phyloP scores from a whole-genome alignment of 495 filamentous ascomycete genomes.

The Penicillium daleae region DNA sequence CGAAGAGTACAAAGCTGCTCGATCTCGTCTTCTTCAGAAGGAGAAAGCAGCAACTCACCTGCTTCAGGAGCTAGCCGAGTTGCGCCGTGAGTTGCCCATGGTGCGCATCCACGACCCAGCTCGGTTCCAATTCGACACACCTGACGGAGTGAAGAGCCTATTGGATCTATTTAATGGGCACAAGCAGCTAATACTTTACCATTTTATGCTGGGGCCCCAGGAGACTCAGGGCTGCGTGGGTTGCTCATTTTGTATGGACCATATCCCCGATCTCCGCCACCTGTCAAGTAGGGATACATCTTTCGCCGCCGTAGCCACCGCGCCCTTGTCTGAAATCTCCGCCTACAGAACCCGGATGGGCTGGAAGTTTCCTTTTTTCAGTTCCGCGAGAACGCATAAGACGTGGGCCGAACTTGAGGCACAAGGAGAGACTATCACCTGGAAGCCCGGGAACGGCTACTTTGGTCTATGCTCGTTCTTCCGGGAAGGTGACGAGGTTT shows the following conservation, averaged over 20 bases:
- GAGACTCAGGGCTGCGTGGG: slow-evolving; percentile 39
- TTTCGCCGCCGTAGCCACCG: slow-evolving; percentile 41
- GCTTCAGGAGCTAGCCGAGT: slow-evolving; percentile 31
- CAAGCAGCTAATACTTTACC: slow-evolving; percentile 50
- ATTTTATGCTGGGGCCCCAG: slow-evolving; percentile 49
- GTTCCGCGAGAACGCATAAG: slow-evolving; percentile 29
- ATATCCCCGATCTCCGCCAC: slow-evolving; percentile 43
- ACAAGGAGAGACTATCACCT: slow-evolving; percentile 25
- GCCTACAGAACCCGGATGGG: slow-evolving; percentile 41
- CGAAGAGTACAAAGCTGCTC: slow-evolving; percentile 44
- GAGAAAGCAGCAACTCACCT: slow-evolving; percentile 42
- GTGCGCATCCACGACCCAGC: slow-evolving; percentile 36
- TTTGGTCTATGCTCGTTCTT: slow-evolving; percentile 46
- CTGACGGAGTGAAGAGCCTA: slow-evolving; percentile 38
- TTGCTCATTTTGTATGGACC: slow-evolving; percentile 44
- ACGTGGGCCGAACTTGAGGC: slow-evolving; percentile 25
- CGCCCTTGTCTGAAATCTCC: slow-evolving; percentile 39
- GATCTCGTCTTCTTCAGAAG: slow-evolving; percentile 39
- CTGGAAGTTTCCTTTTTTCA: slow-evolving; percentile 51
- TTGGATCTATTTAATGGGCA: slow-evolving; percentile 45
- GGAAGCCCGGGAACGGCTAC: slow-evolving; percentile 35
- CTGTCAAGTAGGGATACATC: slow-evolving; percentile 37
- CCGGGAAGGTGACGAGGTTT: slow-evolving; percentile 36
- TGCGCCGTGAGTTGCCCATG: slow-evolving; percentile 43
- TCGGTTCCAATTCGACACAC: slow-evolving; percentile 40